Percentiles rank a stretch among this genome's conserved stretches.
These are phyloP conservation scores for Fragaria vesca DNA, from an alignment of 306 rosid genomes.

Conservation along the genomic window DNA sequence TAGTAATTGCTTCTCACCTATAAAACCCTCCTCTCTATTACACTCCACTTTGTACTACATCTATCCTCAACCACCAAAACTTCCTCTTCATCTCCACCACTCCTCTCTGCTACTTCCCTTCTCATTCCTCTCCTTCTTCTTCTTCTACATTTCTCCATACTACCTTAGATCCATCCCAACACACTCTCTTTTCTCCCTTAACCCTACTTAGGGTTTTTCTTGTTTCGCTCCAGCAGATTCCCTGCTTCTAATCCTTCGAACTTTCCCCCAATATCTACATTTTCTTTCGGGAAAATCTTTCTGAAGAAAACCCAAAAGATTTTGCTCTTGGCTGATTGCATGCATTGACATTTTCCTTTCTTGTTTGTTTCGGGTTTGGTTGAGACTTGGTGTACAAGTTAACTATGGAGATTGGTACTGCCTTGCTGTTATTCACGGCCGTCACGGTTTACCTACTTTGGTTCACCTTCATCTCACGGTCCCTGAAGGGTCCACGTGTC, in stretches of 20 bases:
- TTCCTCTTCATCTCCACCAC: not conserved
- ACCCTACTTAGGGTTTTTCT: not conserved
- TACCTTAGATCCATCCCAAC: not conserved
- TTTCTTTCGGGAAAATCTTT: not conserved
- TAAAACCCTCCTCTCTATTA: slow-evolving; percentile 48
- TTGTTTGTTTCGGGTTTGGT: not conserved
- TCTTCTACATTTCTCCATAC: not conserved
- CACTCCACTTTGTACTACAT: slow-evolving; percentile 32
- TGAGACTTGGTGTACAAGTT: slow-evolving; percentile 5
- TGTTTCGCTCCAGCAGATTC: not conserved
- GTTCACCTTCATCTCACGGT: slow-evolving; percentile 89
- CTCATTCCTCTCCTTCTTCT: not conserved
- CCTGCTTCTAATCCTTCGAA: not conserved
- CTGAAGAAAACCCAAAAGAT: not conserved
- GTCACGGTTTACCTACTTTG: slow-evolving; percentile 68
- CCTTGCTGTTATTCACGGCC: slow-evolving; percentile 63
- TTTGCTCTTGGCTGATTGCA: not conserved
- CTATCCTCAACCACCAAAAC: not conserved
- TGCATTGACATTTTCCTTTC: slow-evolving; percentile 3
- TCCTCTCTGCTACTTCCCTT: not conserved
- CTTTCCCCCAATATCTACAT: slow-evolving; percentile 15
- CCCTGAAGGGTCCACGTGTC: slow-evolving; percentile 80
- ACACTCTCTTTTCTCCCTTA: not conserved
- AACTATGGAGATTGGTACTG: slow-evolving; percentile 69
- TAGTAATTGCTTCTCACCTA: slow-evolving; percentile 68